Percentiles rank a stretch among this genome's conserved stretches.
phyloP scores from a whole-genome alignment of 148 eudicot species.

The Rhododendron ferrugineum region DNA sequence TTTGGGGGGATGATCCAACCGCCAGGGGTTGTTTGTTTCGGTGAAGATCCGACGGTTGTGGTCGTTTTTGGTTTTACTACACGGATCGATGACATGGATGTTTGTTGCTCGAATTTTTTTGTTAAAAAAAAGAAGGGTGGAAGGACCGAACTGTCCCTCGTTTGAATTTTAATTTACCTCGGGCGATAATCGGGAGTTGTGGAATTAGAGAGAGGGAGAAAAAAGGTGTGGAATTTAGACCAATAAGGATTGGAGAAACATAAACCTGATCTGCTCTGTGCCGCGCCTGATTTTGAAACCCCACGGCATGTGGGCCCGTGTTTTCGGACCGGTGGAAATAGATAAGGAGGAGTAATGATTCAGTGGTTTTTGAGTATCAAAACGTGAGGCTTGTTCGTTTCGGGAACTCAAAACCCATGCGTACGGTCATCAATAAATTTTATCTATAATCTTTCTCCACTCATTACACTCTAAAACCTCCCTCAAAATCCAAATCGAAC shows the following conservation, averaged over 20 bases:
- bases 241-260: neutral
- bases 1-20: neutral
- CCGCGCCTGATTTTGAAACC: neutral
- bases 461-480: no score
- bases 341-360: neutral
- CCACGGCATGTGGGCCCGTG: neutral
- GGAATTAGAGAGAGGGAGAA: no score
- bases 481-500: no score
- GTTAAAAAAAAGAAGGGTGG: neutral
- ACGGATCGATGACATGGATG: slow-evolving; percentile 5
- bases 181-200: neutral
- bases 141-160: neutral
- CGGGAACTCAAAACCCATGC: no score
- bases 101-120: neutral
- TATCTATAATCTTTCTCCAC: no score
- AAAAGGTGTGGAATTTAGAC: neutral
- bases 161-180: neutral
- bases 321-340: neutral
- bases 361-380: neutral
- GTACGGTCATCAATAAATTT: no score
- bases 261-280: neutral
- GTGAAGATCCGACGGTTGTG: neutral
- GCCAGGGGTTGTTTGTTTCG: neutral
- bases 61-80: neutral
- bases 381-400: no score